A percentile compares a stretch with the other conserved stretches of the same genome.
Conservation (phyloP, 1,139 yeast species). For the Scheffersomyces insectosa region DNA sequence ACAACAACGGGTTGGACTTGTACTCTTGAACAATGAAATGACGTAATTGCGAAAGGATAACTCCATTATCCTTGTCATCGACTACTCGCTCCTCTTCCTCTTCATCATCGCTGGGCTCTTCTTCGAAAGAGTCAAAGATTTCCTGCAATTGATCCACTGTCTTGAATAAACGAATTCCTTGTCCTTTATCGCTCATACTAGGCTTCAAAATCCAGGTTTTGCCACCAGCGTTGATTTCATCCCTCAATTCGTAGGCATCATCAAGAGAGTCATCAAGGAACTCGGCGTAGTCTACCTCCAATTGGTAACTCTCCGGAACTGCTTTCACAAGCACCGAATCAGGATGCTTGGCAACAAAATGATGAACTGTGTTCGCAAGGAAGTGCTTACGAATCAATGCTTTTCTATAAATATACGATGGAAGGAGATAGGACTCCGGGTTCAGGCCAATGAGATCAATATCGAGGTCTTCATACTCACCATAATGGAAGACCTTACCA, state of each 20-base stretch:
- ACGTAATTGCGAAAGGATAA: slow-evolving; percentile 82
- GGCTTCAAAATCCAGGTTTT: slow-evolving; percentile 90
- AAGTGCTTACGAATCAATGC: slow-evolving; percentile 89
- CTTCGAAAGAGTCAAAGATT: slow-evolving; percentile 85
- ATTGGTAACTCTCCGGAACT: slow-evolving; percentile 72
- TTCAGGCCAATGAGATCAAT: slow-evolving; percentile 56
- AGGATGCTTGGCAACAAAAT: slow-evolving; percentile 75
- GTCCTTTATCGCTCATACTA: slow-evolving; percentile 96
- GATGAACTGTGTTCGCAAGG: slow-evolving; percentile 75
- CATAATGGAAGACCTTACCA: slow-evolving; percentile 64
- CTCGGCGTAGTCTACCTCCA: slow-evolving; percentile 96
- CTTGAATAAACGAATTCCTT: slow-evolving; percentile 82
- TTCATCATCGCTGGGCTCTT: slow-evolving; percentile 57
- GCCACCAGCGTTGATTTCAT: slow-evolving; percentile 65
- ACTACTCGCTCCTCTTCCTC: slow-evolving; percentile 36
- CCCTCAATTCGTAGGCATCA: slow-evolving; percentile 84
- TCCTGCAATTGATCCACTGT: slow-evolving; percentile 78
- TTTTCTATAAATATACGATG: slow-evolving; percentile 83
- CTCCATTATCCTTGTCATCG: slow-evolving; percentile 48
- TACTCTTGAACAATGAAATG: slow-evolving; percentile 90
- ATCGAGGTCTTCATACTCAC: slow-evolving; percentile 87
- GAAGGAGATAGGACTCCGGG: slow-evolving; percentile 55
- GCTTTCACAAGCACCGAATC: slow-evolving; percentile 57
- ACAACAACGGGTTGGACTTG: slow-evolving; percentile 62
- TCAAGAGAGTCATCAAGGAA: slow-evolving; percentile 91